Base-by-base conservation (phyloP, 495 filamentous ascomycete genomes). In the Monascus purpureus region DNA sequence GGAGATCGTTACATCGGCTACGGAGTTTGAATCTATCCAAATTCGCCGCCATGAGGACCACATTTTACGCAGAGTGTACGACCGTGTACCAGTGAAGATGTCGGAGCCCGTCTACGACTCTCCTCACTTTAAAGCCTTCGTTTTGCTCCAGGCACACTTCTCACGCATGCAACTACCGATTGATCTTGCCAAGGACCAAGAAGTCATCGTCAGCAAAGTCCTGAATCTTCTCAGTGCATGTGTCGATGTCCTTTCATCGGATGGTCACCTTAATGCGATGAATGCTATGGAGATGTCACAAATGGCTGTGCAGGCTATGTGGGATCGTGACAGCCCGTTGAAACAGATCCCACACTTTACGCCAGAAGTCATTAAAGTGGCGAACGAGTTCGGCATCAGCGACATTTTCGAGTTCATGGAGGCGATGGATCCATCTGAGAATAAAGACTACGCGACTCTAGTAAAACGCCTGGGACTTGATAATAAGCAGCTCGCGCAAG, bases 221-320 rank as follows among this genome's bases (percentile, higher is more conserved):
- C 62, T 96, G 28, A 84, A 82, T 47, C 65, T 99, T 6, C 67
- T 99, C 32, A 88, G 82, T 53, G 90, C 90, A 17, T 80, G 72
- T 47, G 90, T 96, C 9, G 90, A 99, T 50, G 84, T 99, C 8
- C 72, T 99, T 28, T 93, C 85, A 6, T 95, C 88, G 4, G 87
- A 96, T 35, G 92, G 88, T 29, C 87, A 96, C 38, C 58, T 96
- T 31, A 99, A 96, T 47, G 88, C 90, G 35, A 90, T 93, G 77
- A 83, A 76, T 44, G 90, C 92, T 16, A 99, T 99, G 90, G 90
- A 99, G 56, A 81, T 99, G 77, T 93, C 85, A 14, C 90, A 99
- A 55, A 99, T 99, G 90, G 81, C 88, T 34, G 86, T 99, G 13
- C 90, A 99, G 55, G 86, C 82, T 17, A 93, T 95, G 82, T 99